Percentiles rank a stretch among this genome's conserved stretches.
phyloP scores from a whole-genome alignment of 208 protist genomes.

The Leishmania aethiopica region DNA sequence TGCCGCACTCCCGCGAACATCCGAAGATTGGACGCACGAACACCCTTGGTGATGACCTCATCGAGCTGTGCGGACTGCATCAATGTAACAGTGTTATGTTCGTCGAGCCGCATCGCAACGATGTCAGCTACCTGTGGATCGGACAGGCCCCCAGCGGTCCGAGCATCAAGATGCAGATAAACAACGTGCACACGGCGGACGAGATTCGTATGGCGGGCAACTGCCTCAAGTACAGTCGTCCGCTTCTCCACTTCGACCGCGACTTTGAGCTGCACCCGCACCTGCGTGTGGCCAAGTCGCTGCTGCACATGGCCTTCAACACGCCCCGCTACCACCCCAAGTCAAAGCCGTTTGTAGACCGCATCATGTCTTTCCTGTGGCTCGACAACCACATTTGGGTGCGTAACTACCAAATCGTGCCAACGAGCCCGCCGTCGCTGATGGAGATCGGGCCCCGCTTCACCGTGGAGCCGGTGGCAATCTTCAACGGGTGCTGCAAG shows the following conservation, averaged over 20 bases:
- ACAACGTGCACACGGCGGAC: slow-evolving; percentile 97
- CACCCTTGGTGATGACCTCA: slow-evolving; percentile 69
- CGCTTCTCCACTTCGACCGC: slow-evolving; percentile 97
- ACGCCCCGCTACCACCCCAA: slow-evolving; percentile 96
- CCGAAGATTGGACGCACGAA: slow-evolving; percentile 86
- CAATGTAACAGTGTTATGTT: slow-evolving; percentile 94
- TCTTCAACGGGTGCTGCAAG: slow-evolving; percentile 95
- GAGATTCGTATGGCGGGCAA: slow-evolving; percentile 99
- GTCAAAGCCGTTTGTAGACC: slow-evolving; percentile 98
- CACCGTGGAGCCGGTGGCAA: slow-evolving; percentile 92
- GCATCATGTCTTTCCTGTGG: slow-evolving; percentile 97
- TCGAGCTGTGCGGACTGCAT: slow-evolving; percentile 92
- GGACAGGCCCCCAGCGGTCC: slow-evolving; percentile 93
- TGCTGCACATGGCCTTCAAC: slow-evolving; percentile 97
- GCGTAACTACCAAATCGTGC: slow-evolving; percentile 97
- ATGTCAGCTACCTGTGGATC: slow-evolving; percentile 96
- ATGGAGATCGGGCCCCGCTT: slow-evolving; percentile 98
- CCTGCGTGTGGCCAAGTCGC: slow-evolving; percentile 93
- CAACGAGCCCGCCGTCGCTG: slow-evolving; percentile 66
- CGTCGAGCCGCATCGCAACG: slow-evolving; percentile 89
- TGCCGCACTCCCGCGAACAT: slow-evolving; percentile 96
- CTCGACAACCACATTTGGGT: slow-evolving; percentile 98
- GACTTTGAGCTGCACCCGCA: slow-evolving; percentile 95
- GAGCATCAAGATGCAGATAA: slow-evolving; percentile 95
- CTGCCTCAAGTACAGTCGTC: slow-evolving; percentile 97